Evolutionary conservation across 371 early-diverging fungal genomes (phyloP).

Genomic region (Apophysomyces variabilis): DNA sequence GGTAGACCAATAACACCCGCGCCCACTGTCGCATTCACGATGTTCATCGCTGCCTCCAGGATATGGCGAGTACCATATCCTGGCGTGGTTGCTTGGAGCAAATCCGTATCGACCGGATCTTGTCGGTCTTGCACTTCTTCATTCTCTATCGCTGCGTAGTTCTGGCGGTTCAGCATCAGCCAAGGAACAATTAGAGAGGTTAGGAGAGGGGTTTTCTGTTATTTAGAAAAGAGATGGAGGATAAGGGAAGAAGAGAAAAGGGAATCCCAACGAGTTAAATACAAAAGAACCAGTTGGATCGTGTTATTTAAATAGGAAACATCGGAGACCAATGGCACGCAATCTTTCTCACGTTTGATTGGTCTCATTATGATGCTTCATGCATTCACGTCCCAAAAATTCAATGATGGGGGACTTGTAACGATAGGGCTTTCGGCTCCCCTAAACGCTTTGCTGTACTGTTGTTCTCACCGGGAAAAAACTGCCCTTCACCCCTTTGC

Average conservation of each 20-base stretch:
- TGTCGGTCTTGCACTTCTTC: background rate
- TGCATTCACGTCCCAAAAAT: too few relatives aligned
- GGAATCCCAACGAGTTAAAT: background rate
- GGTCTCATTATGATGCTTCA: conserved; percentile 3
- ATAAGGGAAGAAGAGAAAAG: background rate
- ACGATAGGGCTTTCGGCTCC: too few relatives aligned
- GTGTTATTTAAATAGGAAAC: background rate
- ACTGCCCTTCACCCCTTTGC: too few relatives aligned
- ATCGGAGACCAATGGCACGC: conserved; percentile 12
- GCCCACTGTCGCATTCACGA: conserved; percentile 66
- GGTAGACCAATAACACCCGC: conserved; percentile 66
- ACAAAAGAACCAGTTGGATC: background rate
- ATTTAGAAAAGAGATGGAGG: conserved; percentile 1
- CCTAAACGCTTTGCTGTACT: too few relatives aligned
- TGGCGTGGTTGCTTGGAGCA: conserved; percentile 37
- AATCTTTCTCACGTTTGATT: background rate
- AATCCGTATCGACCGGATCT: conserved; percentile 24
- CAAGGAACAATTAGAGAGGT: background rate
- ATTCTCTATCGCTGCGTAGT: background rate
- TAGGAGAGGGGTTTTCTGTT: background rate
- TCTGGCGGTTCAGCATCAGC: too few relatives aligned
- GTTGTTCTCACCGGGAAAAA: too few relatives aligned
- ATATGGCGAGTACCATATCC: conserved; percentile 47
- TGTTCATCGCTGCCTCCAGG: conserved; percentile 51
- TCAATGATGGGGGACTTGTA: too few relatives aligned